Percentiles rank a stretch among this genome's conserved stretches.
These are phyloP conservation scores for Sugiyamaella americana DNA, from an alignment of 805 yeast genomes.

Conservation along the genomic window DNA sequence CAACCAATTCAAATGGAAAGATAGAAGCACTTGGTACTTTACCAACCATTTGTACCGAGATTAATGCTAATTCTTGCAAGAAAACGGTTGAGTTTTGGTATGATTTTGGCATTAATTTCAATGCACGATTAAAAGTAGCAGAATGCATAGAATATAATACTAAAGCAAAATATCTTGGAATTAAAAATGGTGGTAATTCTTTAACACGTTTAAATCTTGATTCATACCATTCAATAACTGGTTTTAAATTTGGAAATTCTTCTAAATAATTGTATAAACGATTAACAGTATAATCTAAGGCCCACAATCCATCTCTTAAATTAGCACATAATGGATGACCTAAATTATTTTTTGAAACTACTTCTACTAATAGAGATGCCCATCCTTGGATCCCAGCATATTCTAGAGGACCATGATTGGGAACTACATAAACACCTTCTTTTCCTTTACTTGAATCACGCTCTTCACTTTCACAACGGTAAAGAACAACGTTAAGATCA, in stretches of 20 bases:
- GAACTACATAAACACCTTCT: slow-evolving; percentile 70
- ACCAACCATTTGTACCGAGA: slow-evolving; percentile 85
- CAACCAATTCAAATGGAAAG: slow-evolving; percentile 50
- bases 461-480: slow-evolving; percentile 81
- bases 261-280: slow-evolving; percentile 53
- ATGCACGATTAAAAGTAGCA: slow-evolving; percentile 65
- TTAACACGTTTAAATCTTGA: slow-evolving; percentile 58
- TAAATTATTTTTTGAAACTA: slow-evolving; percentile 64
- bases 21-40: slow-evolving; percentile 66
- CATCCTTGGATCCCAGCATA: slow-evolving; percentile 95
- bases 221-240: slow-evolving; percentile 65
- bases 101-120: slow-evolving; percentile 47
- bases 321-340: slow-evolving; percentile 82
- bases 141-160: slow-evolving; percentile 79
- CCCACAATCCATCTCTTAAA: slow-evolving; percentile 82
- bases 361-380: slow-evolving; percentile 58
- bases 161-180: slow-evolving; percentile 83
- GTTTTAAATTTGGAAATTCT: slow-evolving; percentile 42
- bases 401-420: slow-evolving; percentile 63
- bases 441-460: slow-evolving; percentile 67
- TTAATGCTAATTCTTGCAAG: slow-evolving; percentile 70
- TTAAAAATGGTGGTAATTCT: slow-evolving; percentile 66
- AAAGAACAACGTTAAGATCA: slow-evolving; percentile 71
- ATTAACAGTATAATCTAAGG: slow-evolving; percentile 64
- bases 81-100: slow-evolving; percentile 63